phyloP scores from a whole-genome alignment of 306 rosid species.

The Mucuna pruriens region DNA sequence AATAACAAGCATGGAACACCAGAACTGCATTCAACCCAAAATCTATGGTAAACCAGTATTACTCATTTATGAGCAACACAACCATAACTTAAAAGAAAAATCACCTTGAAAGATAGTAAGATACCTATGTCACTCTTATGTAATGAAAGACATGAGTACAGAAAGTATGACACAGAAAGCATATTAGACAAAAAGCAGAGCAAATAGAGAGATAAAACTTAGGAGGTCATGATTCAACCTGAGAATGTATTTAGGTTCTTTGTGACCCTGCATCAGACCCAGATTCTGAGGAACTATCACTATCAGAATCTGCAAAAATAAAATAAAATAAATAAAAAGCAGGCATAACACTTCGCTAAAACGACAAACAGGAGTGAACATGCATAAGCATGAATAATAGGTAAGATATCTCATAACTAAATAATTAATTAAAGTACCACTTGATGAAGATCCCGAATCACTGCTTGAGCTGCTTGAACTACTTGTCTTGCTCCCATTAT shows the following conservation, averaged over 20 bases:
- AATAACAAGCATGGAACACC: conserved; percentile 7
- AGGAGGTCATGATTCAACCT: conserved; percentile 49
- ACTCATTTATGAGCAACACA: conserved; percentile 16
- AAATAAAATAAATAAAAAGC: conserved; percentile 6
- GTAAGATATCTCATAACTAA: neutral
- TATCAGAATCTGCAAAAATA: conserved; percentile 83
- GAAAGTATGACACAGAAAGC: neutral
- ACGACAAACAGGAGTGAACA: neutral
- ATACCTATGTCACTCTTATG: neutral
- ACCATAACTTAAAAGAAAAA: conserved; percentile 10
- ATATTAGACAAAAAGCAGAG: conserved; percentile 4
- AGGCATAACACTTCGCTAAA: conserved; percentile 29
- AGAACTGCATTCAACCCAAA: conserved; percentile 8
- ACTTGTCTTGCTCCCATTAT: conserved; percentile 86
- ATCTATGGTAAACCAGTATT: conserved; percentile 2
- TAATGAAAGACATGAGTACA: neutral
- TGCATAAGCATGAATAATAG: neutral
- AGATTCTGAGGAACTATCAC: conserved; percentile 92
- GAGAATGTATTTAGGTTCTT: conserved; percentile 47
- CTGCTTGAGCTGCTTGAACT: conserved; percentile 99
- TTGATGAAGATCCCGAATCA: conserved; percentile 94
- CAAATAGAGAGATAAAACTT: neutral
- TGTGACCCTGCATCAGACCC: conserved; percentile 88
- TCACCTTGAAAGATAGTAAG: conserved; percentile 12
- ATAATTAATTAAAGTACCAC: conserved; percentile 61